phyloP scores from a whole-genome alignment of 2,329 filamentous ascomycete species.

The Chalara sp. region DNA sequence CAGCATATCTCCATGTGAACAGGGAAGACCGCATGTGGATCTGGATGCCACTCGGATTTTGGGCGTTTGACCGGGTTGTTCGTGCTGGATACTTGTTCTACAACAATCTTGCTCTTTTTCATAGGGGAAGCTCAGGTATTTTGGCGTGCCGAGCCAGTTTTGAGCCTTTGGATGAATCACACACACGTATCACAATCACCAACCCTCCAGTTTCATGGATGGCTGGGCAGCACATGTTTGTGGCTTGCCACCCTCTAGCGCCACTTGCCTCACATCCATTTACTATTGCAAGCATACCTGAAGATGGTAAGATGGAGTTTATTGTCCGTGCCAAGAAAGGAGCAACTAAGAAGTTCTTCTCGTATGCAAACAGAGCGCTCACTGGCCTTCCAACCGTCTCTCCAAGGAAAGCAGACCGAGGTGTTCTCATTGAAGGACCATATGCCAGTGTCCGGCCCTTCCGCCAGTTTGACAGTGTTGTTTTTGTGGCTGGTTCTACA shows the following conservation, averaged over 20 bases:
- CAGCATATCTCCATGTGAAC: conserved; percentile 12
- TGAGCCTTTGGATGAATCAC: conserved; percentile 43
- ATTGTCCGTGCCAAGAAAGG: conserved; percentile 47
- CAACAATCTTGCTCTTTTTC: background rate
- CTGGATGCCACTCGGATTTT: background rate
- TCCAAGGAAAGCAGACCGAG: conserved; percentile 21
- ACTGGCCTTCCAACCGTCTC: conserved; percentile 16
- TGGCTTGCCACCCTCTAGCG: conserved; percentile 48
- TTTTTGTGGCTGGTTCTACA: conserved; percentile 55
- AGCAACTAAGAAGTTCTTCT: conserved; percentile 43
- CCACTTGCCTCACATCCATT: conserved; percentile 59
- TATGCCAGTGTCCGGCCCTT: conserved; percentile 47
- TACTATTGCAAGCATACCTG: conserved; percentile 50
- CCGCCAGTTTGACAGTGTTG: conserved; percentile 51
- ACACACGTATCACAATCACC: conserved; percentile 48
- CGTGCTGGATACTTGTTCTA: background rate
- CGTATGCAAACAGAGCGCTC: conserved; percentile 38
- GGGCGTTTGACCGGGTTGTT: background rate
- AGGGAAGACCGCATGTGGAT: background rate
- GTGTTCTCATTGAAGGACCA: conserved; percentile 46
- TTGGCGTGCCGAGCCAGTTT: conserved; percentile 14
- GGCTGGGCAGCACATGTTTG: conserved; percentile 56
- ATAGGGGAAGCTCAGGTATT: background rate
- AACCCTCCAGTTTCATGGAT: conserved; percentile 50
- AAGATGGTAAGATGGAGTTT: conserved; percentile 49